phyloP scores from a whole-genome alignment of 2,329 filamentous ascomycete species.

The Diaporthe sp. region DNA sequence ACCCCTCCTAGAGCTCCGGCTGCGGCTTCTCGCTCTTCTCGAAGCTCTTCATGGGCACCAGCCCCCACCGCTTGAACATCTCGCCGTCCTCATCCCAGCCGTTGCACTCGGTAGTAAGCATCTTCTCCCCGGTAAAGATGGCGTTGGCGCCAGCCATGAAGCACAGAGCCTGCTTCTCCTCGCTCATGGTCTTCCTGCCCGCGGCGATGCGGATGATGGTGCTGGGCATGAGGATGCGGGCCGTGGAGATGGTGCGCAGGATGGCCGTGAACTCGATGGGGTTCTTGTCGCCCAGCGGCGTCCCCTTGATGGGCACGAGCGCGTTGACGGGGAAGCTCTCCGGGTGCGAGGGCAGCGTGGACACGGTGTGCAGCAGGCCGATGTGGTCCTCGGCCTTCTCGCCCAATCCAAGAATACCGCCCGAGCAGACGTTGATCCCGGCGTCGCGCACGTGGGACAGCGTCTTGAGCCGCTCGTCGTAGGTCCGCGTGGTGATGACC shows the following conservation, averaged over 20 bases:
- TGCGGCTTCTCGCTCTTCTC: slow-evolving; percentile 18
- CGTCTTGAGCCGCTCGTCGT: slow-evolving; percentile 88
- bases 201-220: slow-evolving; percentile 91
- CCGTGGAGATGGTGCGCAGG: slow-evolving; percentile 86
- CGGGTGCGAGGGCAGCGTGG: slow-evolving; percentile 83
- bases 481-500: slow-evolving; percentile 86
- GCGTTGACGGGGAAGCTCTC: slow-evolving; percentile 95
- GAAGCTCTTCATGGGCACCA: slow-evolving; percentile 76
- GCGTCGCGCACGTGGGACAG: slow-evolving; percentile 85
- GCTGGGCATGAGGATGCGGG: slow-evolving; percentile 83
- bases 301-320: slow-evolving; percentile 90
- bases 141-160: slow-evolving; percentile 94
- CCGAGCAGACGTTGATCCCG: slow-evolving; percentile 90
- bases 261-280: slow-evolving; percentile 83
- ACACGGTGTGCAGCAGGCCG: slow-evolving; percentile 84
- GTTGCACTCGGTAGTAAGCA: slow-evolving; percentile 92
- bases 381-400: slow-evolving; percentile 84
- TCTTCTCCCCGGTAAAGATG: slow-evolving; percentile 96
- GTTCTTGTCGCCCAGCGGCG: slow-evolving; percentile 81
- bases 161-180: slow-evolving; percentile 90
- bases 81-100: slow-evolving; percentile 89
- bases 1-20: neutral
- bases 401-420: slow-evolving; percentile 87
- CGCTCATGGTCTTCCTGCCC: slow-evolving; percentile 84
- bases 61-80: slow-evolving; percentile 87